Percentiles rank a stretch among this genome's conserved stretches.
Evolutionary conservation across 345 rosid species (phyloP).

Genomic region (Rhodamnia rubescens): DNA sequence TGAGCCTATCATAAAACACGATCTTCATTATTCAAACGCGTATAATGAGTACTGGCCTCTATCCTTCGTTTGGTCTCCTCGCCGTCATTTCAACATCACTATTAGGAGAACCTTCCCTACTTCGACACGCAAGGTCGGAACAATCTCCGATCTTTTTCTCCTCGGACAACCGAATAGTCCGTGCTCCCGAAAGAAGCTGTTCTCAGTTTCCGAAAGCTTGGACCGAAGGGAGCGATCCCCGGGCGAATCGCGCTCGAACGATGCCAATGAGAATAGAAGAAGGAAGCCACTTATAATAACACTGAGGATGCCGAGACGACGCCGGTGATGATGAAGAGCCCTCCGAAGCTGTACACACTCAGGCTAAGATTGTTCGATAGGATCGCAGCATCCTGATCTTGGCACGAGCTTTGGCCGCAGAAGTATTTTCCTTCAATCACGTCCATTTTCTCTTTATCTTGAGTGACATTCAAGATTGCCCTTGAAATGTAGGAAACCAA

Average conservation of each 20-base stretch:
- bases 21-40: too few species aligned
- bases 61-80: too few species aligned
- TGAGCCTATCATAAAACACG: background rate
- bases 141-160: too few species aligned
- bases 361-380: conserved; percentile 12
- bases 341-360: conserved; percentile 24
- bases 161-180: too few species aligned
- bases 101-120: too few species aligned
- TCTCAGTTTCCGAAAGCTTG: too few species aligned
- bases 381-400: background rate
- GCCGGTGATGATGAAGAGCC: conserved; percentile 32
- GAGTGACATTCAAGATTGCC: conserved; percentile 31
- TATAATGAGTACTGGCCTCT: too few species aligned
- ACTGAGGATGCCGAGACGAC: conserved; percentile 15
- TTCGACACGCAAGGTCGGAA: too few species aligned
- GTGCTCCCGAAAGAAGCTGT: too few species aligned
- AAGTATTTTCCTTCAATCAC: conserved; percentile 2
- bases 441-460: conserved; percentile 9
- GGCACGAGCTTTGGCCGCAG: background rate
- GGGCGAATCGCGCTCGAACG: too few species aligned
- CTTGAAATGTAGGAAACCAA: conserved; percentile 23
- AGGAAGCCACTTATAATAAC: background rate
- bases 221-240: too few species aligned
- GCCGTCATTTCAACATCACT: too few species aligned
- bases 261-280: background rate